Conservation (phyloP, 2,329 filamentous ascomycete species). For the Rutstroemia sp. region DNA sequence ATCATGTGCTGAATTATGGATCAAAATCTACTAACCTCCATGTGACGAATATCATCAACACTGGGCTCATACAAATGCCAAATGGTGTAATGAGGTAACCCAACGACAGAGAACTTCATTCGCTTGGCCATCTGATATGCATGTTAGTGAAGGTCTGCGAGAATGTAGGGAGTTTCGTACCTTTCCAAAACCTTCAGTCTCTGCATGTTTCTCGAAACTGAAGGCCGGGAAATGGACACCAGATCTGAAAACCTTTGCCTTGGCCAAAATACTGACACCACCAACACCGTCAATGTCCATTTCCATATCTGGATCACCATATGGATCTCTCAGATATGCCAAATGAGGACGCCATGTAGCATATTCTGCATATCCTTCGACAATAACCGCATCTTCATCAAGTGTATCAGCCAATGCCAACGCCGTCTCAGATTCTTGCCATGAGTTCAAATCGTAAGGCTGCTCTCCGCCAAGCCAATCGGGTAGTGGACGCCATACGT, state of each 20-base stretch:
- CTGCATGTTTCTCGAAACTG: conserved; percentile 96
- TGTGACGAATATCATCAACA: conserved; percentile 92
- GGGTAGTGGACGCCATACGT: conserved; percentile 97
- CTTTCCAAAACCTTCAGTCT: conserved; percentile 98
- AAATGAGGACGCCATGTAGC: conserved; percentile 97
- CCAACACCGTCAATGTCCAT: conserved; percentile 99
- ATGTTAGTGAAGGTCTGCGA: conserved; percentile 8
- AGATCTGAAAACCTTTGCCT: conserved; percentile 88
- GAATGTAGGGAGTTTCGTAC: conserved; percentile 38
- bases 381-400: conserved; percentile 96
- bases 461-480: conserved; percentile 99
- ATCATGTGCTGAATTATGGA: neutral
- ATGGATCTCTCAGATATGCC: conserved; percentile 92
- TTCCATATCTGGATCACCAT: conserved; percentile 97
- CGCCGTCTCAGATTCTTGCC: conserved; percentile 98
- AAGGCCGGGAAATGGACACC: conserved; percentile 98
- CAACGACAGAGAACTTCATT: conserved; percentile 93
- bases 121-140: conserved; percentile 78
- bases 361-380: conserved; percentile 97
- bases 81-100: conserved; percentile 94
- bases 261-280: conserved; percentile 93
- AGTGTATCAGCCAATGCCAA: conserved; percentile 87
- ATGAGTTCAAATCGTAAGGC: conserved; percentile 96
- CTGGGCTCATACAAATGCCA: conserved; percentile 99
- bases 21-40: conserved; percentile 56